Evolutionary conservation across 2,329 filamentous ascomycete species (phyloP), one percentile per base, ranked within the genome.

Genomic region (Alternaria hordeiaustralica): DNA sequence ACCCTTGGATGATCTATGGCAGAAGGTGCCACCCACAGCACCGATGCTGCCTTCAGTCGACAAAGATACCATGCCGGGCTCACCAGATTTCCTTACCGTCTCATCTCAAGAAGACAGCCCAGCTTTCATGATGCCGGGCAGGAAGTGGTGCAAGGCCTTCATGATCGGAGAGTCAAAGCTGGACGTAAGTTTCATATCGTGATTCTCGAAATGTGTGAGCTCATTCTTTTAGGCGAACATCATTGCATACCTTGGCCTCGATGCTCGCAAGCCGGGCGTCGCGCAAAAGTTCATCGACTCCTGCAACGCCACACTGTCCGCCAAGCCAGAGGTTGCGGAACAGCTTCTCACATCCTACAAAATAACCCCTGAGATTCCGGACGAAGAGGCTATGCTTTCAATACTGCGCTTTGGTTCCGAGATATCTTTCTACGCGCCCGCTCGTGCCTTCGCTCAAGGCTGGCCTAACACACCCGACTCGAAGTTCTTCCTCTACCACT

Each of bases 161-260:
- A 77, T 85, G 63, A 80, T 86, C 43, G 85, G 84, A 15, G 81
- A 86, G 61, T 82, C 82, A 21, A 77, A 82, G 61, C 78, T 83
- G 49, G 84, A 86, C 75, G 82, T 83, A 74, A 69, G 50, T 30
- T 12, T 1, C 6, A 3, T 6, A 9, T n/a, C 5, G 6, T n/a
- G 20, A 5, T 2, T 43, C 6, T 7, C 43, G 6, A 6, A 7
- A 11, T 8, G 6, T 2, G 21, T n/a, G 18, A 6, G 25, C 53
- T 65, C 8, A 65, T 28, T 1, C 12, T 3, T 12, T 7, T 30
- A 77, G 73, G 69, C 61, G 11, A 78, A 70, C 47, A 76, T 78
- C 10, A 55, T 77, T 6, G 70, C 68, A 23, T 75, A 70, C 26
- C 63, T 73, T 25, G 68, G 60, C 2, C 64, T 78, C 9, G 71